Evolutionary conservation across 306 rosid species (phyloP), one percentile per base, ranked within the genome.

Genomic region (Erythrophleum fordii): DNA sequence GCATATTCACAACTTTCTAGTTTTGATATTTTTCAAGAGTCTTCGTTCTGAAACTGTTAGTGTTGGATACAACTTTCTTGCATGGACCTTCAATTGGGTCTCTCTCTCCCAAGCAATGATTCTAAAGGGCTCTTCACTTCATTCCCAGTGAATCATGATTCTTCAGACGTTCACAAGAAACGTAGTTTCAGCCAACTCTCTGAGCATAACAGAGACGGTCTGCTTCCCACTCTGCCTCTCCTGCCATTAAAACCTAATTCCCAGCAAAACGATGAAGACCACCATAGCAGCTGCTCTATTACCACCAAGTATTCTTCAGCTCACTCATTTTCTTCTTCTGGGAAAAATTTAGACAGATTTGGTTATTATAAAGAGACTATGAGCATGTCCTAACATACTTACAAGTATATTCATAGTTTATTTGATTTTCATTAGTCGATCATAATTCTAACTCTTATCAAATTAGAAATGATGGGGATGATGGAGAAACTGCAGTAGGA

Each of bases 71-170:
- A 11, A 31, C 34, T 68, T 75, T 66, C 6, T 3, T 28, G 60
- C n/a, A 89, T 91, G 97, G 97, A 95, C 83, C 98, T 95, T 80
- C 96, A 93, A 16, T 78, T 91, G 3, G 86, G 90, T 66, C 95
- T 93, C n/a, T 79, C 92, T 83, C 97, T 87, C 77, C 82, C 94
- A 2, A 35, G 46, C 58, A 48, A 35, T 37, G 70, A 84, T 1
- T 11, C 76, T 17, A 41, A 8, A 0, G 59, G 17, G 2, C n/a
- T 28, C 11, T 58, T 52, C 2, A 26, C 26, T 35, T 77, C 25
- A 2, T 17, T 52, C 45, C 48, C 46, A 1, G 39, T 8, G 18
- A 72, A 25, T 46, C 1, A 2, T 25, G 14, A 13, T 6, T n/a
- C 45, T 25, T 64, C 34, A n/a, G 22, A 3, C 45, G 12, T 42